Evolutionary conservation across 31 red algal genomes (phyloP).

Genomic region (Odonthalia washingtoniensis): DNA sequence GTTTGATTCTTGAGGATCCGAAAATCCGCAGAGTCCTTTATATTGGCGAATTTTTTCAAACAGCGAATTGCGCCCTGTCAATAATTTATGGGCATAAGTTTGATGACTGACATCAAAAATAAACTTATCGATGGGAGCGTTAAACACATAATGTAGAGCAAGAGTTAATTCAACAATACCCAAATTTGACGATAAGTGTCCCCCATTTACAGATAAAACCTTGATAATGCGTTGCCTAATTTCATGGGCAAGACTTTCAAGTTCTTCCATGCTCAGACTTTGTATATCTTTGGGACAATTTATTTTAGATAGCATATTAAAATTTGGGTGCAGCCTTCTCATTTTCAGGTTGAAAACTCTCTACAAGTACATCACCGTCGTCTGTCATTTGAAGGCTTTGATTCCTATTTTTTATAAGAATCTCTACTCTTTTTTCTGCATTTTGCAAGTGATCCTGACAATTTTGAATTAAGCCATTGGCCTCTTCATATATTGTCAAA

Average conservation of each 20-base stretch:
- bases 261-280: not conserved
- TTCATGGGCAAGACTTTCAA: slow-evolving; percentile 43
- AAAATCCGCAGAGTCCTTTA: slow-evolving; percentile 61
- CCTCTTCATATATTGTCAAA: no score
- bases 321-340: not conserved
- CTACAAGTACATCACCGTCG: no score
- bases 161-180: slow-evolving; percentile 77
- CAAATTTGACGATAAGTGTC: slow-evolving; percentile 66
- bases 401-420: no score
- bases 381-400: no score
- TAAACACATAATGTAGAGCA: slow-evolving; percentile 78
- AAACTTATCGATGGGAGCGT: slow-evolving; percentile 65
- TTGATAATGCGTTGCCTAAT: slow-evolving; percentile 66
- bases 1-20: slow-evolving; percentile 56
- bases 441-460: no score
- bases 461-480: no score
- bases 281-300: slow-evolving; percentile 26
- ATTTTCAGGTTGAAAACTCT: not conserved
- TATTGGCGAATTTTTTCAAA: slow-evolving; percentile 63
- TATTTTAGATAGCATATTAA: slow-evolving; percentile 31
- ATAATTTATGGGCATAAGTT: slow-evolving; percentile 78
- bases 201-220: slow-evolving; percentile 63
- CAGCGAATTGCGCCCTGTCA: slow-evolving; percentile 58
- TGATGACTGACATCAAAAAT: slow-evolving; percentile 81
- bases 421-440: no score